These are phyloP conservation scores for Clohesyomyces aquaticus DNA, from an alignment of 495 filamentous ascomycete genomes.

Conservation along the genomic window DNA sequence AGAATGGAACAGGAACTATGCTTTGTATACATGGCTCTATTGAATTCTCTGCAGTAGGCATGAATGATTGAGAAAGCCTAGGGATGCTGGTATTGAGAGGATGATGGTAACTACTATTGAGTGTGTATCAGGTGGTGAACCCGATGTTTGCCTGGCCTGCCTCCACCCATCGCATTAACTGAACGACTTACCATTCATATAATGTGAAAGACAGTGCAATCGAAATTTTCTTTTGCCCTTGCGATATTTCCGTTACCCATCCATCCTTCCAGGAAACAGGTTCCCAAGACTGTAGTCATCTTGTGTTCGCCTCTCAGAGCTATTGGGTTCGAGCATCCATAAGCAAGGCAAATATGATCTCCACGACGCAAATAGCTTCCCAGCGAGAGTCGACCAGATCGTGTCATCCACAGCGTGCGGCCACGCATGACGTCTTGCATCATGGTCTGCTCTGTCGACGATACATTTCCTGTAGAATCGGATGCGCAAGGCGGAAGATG, in stretches of 20 bases:
- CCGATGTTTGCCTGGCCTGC: no score
- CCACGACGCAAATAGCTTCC: constrained; percentile 8
- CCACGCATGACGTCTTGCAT: constrained; percentile 7
- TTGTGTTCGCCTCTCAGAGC: constrained; percentile 4
- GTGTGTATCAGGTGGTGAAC: no score
- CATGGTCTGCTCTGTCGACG: constrained; percentile 4
- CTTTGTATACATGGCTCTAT: no score
- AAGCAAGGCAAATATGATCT: constrained; percentile 9
- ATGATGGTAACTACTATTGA: no score
- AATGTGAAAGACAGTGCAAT: constrained; percentile 2
- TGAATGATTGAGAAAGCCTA: no score
- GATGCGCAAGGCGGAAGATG: neutral
- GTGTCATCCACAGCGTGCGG: constrained; percentile 8
- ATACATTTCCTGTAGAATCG: constrained; percentile 7
- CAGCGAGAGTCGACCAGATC: constrained; percentile 7
- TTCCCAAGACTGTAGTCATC: constrained; percentile 1
- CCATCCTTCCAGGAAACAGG: constrained; percentile 6
- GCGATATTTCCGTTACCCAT: constrained; percentile 6
- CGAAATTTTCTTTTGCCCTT: constrained; percentile 1
- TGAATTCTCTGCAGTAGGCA: no score
- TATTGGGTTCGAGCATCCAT: constrained; percentile 8
- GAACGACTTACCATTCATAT: constrained; percentile 7
- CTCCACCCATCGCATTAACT: no score
- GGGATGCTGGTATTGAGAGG: no score
- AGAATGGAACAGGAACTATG: no score